Percentiles rank a stretch among this genome's conserved stretches.
Conservation (phyloP, 805 yeast species). For the Hanseniaspora lachancei region DNA sequence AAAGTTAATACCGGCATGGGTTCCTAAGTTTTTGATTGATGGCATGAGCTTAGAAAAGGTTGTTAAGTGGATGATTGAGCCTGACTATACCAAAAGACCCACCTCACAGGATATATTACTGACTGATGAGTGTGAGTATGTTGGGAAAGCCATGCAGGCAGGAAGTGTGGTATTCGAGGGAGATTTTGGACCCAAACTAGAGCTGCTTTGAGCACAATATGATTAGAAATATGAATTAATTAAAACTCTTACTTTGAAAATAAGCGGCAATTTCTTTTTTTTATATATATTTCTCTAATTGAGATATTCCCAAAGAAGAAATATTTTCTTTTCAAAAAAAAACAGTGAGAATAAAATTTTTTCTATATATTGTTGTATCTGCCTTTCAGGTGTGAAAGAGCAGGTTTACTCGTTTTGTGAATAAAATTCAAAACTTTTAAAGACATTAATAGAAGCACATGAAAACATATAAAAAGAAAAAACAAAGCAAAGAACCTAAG, state of each 20-base stretch:
- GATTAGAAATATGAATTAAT: neutral
- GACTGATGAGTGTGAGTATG: constrained; percentile 59
- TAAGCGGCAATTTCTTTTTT: neutral
- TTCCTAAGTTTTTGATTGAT: constrained; percentile 70
- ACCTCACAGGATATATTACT: constrained; percentile 58
- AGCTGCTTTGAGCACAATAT: constrained; percentile 19
- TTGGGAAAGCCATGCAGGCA: constrained; percentile 69
- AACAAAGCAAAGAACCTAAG: neutral
- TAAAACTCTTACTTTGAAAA: neutral
- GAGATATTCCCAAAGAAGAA: neutral
- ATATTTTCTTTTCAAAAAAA: neutral
- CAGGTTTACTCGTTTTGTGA: no score
- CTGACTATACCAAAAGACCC: constrained; percentile 71
- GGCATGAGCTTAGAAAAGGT: constrained; percentile 61
- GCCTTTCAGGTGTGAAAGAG: no score
- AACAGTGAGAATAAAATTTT: neutral
- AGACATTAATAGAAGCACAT: no score
- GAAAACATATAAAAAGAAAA: no score
- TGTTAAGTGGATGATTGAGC: constrained; percentile 82
- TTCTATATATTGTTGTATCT: no score
- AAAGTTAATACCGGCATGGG: constrained; percentile 58
- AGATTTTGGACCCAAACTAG: constrained; percentile 76
- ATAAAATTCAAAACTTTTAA: no score
- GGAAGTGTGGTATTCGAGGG: constrained; percentile 95
- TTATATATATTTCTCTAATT: neutral